Evolutionary conservation across 768 basidiomycete genomes (phyloP), one percentile per base, ranked within the genome.

Genomic region (Dentipellis sp.): DNA sequence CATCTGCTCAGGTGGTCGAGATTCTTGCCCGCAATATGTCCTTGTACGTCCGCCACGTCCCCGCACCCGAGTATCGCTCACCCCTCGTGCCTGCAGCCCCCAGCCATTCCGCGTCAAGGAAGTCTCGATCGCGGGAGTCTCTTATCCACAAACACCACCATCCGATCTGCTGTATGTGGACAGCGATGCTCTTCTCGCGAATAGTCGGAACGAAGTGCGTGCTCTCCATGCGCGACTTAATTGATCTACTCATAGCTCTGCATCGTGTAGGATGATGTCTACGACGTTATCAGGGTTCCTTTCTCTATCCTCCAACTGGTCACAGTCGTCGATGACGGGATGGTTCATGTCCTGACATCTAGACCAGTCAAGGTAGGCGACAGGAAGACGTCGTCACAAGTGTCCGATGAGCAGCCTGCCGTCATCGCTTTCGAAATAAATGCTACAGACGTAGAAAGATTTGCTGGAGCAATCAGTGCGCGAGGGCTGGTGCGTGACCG

Each of bases 11-110:
- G 50, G 58, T 62, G 19, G 39, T 62, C 21, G 59, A 62, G 45
- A 61, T 62, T 29, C 55, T 62, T 14, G 59, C 59, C 14, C 59
- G 59, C 22, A 56, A 62, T 56, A 56, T 62, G 10, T 50, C 59
- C 12, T 50, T 60, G 61, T 60, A 50, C 11, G 61, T 58, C 6
- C 22, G 7, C 7, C 19, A 19, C 34, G 21, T 22, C 49, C 14
- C 23, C n/a, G 14, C 3, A 35, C 12, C 11, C 23, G 21, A 14
- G 4, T 10, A 19, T 29, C 37, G 38, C 37, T 14, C 11, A 19
- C 21, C 22, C 23, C 29, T 14, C 9, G 16, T 10, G 17, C 21
- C 14, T 22, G 8, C 22, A 62, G 61, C 42, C 17, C 61, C 16
- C 61, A 62, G 34, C 61, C 61, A 37, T 62, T 62, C 38, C 17